These are phyloP conservation scores for Uncinocarpus reesii DNA, from an alignment of 2,329 filamentous ascomycete species.

Conservation along the genomic window DNA sequence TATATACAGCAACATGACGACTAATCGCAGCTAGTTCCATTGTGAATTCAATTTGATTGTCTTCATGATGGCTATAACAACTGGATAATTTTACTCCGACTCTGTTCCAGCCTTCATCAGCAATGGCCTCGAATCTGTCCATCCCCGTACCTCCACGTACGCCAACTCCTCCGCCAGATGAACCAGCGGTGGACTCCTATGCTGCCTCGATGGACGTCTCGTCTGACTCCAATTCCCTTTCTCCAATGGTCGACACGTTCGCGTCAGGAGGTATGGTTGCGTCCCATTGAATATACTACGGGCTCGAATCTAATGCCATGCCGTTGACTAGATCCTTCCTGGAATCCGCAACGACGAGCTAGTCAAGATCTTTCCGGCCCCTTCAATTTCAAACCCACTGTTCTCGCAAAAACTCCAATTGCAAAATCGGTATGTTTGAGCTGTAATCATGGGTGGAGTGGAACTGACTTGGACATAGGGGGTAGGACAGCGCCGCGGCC, in stretches of 20 bases:
- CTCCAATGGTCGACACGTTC: slow-evolving; percentile 37
- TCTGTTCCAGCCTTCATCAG: not conserved
- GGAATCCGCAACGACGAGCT: slow-evolving; percentile 22
- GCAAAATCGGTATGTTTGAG: slow-evolving; percentile 55
- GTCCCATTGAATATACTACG: not conserved
- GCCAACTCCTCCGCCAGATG: slow-evolving; percentile 51
- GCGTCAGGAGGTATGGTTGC: slow-evolving; percentile 17
- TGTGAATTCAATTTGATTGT: not conserved
- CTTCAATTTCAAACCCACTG: slow-evolving; percentile 89
- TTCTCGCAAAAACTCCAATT: slow-evolving; percentile 62
- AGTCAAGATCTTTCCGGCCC: slow-evolving; percentile 43
- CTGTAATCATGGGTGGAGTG: slow-evolving; percentile 3
- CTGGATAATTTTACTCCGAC: not conserved
- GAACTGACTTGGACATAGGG: slow-evolving; percentile 46
- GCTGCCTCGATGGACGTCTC: slow-evolving; percentile 23
- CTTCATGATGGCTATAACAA: not conserved
- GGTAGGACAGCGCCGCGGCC: slow-evolving; percentile 80
- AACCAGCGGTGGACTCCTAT: slow-evolving; percentile 21
- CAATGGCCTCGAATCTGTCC: slow-evolving; percentile 51
- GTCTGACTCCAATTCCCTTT: slow-evolving; percentile 40
- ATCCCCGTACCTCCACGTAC: slow-evolving; percentile 53
- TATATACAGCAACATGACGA: not conserved
- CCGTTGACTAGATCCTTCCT: slow-evolving; percentile 20
- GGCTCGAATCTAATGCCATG: not conserved
- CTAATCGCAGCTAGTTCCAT: not conserved